Evolutionary conservation across 805 yeast species (phyloP), one percentile per base, ranked within the genome.

Genomic region (Pichia nanzhaoensis): DNA sequence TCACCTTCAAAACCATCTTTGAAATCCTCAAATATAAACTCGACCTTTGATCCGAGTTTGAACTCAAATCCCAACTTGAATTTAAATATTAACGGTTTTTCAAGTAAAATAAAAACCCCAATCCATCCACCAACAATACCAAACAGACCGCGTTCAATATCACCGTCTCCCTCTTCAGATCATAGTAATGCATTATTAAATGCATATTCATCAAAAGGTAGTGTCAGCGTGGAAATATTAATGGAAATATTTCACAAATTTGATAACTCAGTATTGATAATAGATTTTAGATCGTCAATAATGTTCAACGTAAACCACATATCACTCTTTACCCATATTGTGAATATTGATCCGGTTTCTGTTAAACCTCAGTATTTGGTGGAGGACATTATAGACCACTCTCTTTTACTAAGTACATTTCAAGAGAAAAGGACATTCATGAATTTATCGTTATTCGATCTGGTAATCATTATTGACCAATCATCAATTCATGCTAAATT

Each of bases 321-420:
- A 13, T 56, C 58, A 19, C 66, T 73, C 12, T 65, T 77, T 21
- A 63, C 67, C 12, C 76, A 83, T 44, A 61, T 84, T 8, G 71
- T 86, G 10, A 85, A 90, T 57, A 73, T 90, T 17, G 95, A 87
- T 43, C 96, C 97, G 0, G 69, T 74, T 17, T 70, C 78, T 1
- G 66, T 81, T 17, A 63, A 78, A 42, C 59, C 63, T 1, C 64
- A 67, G 9, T 75, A 77, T 56, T 68, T 75, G 0, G 86, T 84
- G 54, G 63, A 60, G n/a, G 91, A 83, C 44, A 64, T 90, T n/a
- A 85, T 83, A 53, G 72, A 69, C 36, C 65, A 75, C 39, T 72
- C 91, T 10, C 65, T 80, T 47, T 60, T 77, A 14, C 70, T 75
- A 2, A 69, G 84, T 14, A 77, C 89, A 2, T 69, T 69, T 13